A percentile compares a stretch with the other conserved stretches of the same genome.
These are phyloP conservation scores for Coemansia pectinata DNA, from an alignment of 192 early-diverging fungal species.

Conservation along the genomic window DNA sequence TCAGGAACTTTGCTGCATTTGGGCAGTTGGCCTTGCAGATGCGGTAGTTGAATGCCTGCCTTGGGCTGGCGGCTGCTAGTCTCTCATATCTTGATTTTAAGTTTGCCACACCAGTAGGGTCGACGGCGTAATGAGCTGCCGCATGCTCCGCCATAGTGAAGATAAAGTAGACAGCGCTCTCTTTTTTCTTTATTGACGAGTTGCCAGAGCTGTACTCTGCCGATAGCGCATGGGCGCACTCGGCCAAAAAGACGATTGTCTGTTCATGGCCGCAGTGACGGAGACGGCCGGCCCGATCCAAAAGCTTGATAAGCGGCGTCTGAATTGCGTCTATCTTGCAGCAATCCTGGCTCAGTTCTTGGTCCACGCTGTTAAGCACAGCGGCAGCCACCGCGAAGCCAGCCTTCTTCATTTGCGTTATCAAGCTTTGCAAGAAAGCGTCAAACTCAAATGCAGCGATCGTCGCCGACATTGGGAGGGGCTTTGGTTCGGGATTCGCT, in stretches of 20 bases:
- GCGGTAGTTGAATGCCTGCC: slow-evolving; percentile 43
- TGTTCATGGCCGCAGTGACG: slow-evolving; percentile 40
- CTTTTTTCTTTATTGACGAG: slow-evolving; percentile 16
- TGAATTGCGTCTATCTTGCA: neutral
- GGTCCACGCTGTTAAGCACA: slow-evolving; percentile 22
- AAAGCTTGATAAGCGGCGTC: slow-evolving; percentile 18
- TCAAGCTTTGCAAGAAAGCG: slow-evolving; percentile 41
- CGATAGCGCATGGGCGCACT: slow-evolving; percentile 12
- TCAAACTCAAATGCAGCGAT: slow-evolving; percentile 39
- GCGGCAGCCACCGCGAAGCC: slow-evolving; percentile 12
- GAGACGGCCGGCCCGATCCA: slow-evolving; percentile 20
- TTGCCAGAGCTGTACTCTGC: slow-evolving; percentile 15
- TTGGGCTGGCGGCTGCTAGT: slow-evolving; percentile 24
- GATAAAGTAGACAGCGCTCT: slow-evolving; percentile 30
- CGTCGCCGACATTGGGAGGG: neutral
- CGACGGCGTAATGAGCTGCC: slow-evolving; percentile 31
- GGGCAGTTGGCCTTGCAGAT: slow-evolving; percentile 31
- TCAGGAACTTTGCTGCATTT: slow-evolving; percentile 22
- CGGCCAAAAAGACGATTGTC: slow-evolving; percentile 21
- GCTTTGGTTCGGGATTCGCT: slow-evolving; percentile 4
- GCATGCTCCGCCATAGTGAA: slow-evolving; percentile 32
- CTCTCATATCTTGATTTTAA: slow-evolving; percentile 20
- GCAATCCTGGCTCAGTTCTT: slow-evolving; percentile 6
- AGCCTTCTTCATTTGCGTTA: slow-evolving; percentile 13
- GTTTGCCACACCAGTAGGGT: neutral